Evolutionary conservation across 2,329 filamentous ascomycete species (phyloP).

Genomic region (Ophiostoma populinum): DNA sequence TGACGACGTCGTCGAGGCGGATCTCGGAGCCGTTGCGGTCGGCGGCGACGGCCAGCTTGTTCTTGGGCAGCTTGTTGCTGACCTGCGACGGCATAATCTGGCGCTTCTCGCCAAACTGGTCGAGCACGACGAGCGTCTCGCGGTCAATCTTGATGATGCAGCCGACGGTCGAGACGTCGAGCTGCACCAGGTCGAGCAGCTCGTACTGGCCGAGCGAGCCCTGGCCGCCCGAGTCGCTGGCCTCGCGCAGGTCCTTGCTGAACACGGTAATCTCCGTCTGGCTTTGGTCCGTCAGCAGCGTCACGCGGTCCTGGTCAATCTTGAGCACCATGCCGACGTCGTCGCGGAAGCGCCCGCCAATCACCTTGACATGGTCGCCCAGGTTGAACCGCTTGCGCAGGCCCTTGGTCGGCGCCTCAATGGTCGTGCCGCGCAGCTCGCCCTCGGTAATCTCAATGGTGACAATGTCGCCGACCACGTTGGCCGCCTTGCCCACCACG

Average conservation of each 20-base stretch:
- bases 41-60: constrained; percentile 73
- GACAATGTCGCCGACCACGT: constrained; percentile 82
- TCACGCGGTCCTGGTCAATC: constrained; percentile 82
- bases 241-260: constrained; percentile 88
- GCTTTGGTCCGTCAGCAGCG: constrained; percentile 79
- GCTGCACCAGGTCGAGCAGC: constrained; percentile 83
- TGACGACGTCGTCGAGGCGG: constrained; percentile 76
- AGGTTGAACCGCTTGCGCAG: constrained; percentile 83
- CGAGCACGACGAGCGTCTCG: constrained; percentile 75
- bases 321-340: constrained; percentile 96
- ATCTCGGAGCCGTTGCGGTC: constrained; percentile 91
- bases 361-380: constrained; percentile 97
- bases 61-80: constrained; percentile 68
- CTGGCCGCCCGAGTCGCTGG: constrained; percentile 77
- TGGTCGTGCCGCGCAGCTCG: constrained; percentile 61
- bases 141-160: constrained; percentile 91
- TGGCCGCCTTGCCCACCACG: constrained; percentile 68
- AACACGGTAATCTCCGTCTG: constrained; percentile 94
- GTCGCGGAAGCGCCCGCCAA: constrained; percentile 83
- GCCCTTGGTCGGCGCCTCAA: constrained; percentile 84
- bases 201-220: constrained; percentile 76
- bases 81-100: constrained; percentile 83
- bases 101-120: constrained; percentile 73
- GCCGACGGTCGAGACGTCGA: constrained; percentile 81
- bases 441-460: constrained; percentile 74